Percentiles rank a stretch among this genome's conserved stretches.
Conservation (phyloP, 768 basidiomycete species). For the Antrodiella citrinella region DNA sequence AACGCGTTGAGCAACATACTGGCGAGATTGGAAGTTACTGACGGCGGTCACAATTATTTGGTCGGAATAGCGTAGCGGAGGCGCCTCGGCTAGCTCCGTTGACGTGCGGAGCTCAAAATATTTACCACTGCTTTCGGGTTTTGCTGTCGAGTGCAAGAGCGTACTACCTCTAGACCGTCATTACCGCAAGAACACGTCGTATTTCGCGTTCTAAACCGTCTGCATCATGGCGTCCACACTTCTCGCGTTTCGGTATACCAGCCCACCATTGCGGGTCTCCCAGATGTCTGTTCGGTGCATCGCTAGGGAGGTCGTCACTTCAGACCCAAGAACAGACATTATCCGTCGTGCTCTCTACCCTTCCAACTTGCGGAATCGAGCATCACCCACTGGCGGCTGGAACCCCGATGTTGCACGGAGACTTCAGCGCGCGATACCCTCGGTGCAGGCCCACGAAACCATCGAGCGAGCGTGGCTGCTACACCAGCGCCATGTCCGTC, state of each 20-base stretch:
- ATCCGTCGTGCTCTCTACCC: slow-evolving; percentile 81
- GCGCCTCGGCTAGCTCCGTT: not conserved
- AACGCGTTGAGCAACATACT: slow-evolving; percentile 14
- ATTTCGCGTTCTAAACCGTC: too few species aligned
- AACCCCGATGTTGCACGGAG: slow-evolving; percentile 71
- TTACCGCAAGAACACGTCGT: too few species aligned
- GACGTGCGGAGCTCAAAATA: not conserved
- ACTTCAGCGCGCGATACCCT: slow-evolving; percentile 78
- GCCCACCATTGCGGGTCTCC: slow-evolving; percentile 24
- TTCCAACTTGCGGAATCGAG: slow-evolving; percentile 55
- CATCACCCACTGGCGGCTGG: slow-evolving; percentile 79
- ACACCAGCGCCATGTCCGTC: slow-evolving; percentile 66
- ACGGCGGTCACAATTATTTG: not conserved
- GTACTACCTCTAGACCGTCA: too few species aligned
- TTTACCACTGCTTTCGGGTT: too few species aligned
- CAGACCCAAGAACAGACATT: slow-evolving; percentile 60
- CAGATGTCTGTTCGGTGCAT: slow-evolving; percentile 32
- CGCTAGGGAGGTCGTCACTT: slow-evolving; percentile 29
- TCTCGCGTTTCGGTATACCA: slow-evolving; percentile 26
- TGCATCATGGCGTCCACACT: slow-evolving; percentile 35
- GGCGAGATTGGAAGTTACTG: not conserved
- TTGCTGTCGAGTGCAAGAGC: too few species aligned
- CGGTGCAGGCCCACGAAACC: slow-evolving; percentile 83
- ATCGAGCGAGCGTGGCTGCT: slow-evolving; percentile 89
- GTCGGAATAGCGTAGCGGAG: not conserved